Evolutionary conservation across 78 protist genomes (phyloP).

Genomic region (Parvularia atlantis): DNA sequence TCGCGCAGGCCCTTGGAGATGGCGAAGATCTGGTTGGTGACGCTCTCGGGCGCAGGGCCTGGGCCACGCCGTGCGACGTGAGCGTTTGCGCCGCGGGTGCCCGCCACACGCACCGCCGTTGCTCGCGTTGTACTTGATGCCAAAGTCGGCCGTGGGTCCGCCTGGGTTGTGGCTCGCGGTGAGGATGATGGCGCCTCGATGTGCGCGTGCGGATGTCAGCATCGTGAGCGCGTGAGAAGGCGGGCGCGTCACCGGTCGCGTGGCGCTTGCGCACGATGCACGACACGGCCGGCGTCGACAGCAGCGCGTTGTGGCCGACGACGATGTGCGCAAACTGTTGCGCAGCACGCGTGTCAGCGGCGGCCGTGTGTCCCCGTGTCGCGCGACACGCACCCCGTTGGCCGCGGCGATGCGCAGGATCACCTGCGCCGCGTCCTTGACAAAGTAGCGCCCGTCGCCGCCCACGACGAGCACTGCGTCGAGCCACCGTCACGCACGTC

Average conservation of each 20-base stretch:
- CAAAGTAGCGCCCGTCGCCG: conserved; percentile 91
- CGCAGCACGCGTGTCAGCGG: neutral
- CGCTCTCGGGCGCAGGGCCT: conserved; percentile 90
- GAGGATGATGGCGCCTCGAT: conserved; percentile 73
- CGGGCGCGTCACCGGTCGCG: neutral
- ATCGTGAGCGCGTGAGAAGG: neutral
- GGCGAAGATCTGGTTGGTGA: conserved; percentile 72
- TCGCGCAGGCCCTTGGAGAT: conserved; percentile 32
- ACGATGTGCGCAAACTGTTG: neutral
- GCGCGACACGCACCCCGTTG: conserved; percentile 55
- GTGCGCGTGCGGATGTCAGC: neutral
- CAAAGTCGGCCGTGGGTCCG: conserved; percentile 86
- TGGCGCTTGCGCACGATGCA: conserved; percentile 56
- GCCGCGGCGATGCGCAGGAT: conserved; percentile 84
- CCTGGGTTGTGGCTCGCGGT: conserved; percentile 98
- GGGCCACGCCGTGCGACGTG: too few species aligned
- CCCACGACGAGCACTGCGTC: conserved; percentile 78
- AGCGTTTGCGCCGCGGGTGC: too few species aligned
- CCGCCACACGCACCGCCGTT: too few species aligned
- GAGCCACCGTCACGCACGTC: conserved; percentile 28
- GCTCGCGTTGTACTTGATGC: conserved; percentile 89
- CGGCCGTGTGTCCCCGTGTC: neutral
- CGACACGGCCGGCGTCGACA: conserved; percentile 95
- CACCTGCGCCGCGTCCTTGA: conserved; percentile 62
- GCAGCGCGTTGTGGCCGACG: conserved; percentile 74